Conservation (phyloP, 176 grass and related monocot genomes). For the Panicum miliaceum region DNA sequence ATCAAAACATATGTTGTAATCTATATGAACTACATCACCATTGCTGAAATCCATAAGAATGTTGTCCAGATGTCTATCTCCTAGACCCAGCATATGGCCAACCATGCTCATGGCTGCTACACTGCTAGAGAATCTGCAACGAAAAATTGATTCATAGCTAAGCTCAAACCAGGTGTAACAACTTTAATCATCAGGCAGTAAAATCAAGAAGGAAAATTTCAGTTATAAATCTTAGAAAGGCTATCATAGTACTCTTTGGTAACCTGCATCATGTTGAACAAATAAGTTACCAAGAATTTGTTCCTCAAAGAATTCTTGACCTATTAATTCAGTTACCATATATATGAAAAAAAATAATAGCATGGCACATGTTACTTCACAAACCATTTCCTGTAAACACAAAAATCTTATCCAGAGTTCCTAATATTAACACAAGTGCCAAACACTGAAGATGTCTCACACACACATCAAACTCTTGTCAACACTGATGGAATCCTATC, state of each 20-base stretch:
- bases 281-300: constrained; percentile 23
- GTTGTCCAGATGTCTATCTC: constrained; percentile 97
- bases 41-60: constrained; percentile 94
- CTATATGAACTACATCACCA: constrained; percentile 95
- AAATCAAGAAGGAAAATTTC: constrained; percentile 19
- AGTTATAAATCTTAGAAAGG: constrained; percentile 26
- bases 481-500: neutral
- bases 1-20: constrained; percentile 99
- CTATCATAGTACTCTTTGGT: constrained; percentile 9
- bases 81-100: constrained; percentile 91
- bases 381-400: constrained; percentile 12
- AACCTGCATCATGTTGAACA: constrained; percentile 37
- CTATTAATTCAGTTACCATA: constrained; percentile 24
- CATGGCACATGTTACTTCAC: constrained; percentile 9
- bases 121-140: constrained; percentile 87
- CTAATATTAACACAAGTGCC: constrained; percentile 25
- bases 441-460: constrained; percentile 4
- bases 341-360: constrained; percentile 11
- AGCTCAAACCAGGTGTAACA: neutral
- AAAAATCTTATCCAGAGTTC: constrained; percentile 17
- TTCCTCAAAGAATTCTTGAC: constrained; percentile 25
- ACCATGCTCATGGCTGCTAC: constrained; percentile 96
- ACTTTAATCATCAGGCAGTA: neutral
- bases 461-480: constrained; percentile 30
- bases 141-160: constrained; percentile 37